phyloP scores from a whole-genome alignment of 768 basidiomycete species.

The Hygrocybe punicea region DNA sequence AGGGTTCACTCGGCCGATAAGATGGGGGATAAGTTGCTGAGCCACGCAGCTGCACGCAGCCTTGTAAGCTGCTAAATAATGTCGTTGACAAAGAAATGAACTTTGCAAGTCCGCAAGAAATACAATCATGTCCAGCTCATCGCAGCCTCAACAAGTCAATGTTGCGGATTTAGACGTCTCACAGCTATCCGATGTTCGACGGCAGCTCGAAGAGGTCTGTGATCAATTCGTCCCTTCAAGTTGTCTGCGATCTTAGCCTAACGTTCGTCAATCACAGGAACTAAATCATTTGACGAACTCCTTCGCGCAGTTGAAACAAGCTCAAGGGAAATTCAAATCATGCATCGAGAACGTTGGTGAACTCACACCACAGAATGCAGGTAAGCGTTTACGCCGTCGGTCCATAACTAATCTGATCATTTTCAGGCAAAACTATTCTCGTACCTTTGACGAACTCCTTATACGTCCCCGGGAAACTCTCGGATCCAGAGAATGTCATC shows the following conservation, averaged over 20 bases:
- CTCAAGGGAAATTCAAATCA: slow-evolving; percentile 86
- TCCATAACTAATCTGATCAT: not conserved
- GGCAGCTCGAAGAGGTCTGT: slow-evolving; percentile 85
- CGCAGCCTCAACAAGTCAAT: slow-evolving; percentile 67
- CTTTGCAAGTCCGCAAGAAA: not conserved
- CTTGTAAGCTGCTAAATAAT: too few relatives aligned
- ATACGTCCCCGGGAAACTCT: slow-evolving; percentile 89
- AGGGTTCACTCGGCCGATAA: not conserved
- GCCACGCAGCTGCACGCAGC: not conserved
- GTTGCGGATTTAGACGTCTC: slow-evolving; percentile 78
- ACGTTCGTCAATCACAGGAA: slow-evolving; percentile 54
- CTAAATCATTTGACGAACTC: slow-evolving; percentile 87
- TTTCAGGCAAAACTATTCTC: slow-evolving; percentile 77
- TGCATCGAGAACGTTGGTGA: slow-evolving; percentile 80
- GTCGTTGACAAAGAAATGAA: too few relatives aligned
- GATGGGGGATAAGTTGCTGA: not conserved
- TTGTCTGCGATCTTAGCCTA: slow-evolving; percentile 1
- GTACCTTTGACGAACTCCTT: slow-evolving; percentile 93
- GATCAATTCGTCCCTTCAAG: not conserved
- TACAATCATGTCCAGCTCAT: slow-evolving; percentile 15
- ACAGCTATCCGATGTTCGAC: slow-evolving; percentile 85
- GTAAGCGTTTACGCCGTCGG: slow-evolving; percentile 27
- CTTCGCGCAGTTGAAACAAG: slow-evolving; percentile 88
- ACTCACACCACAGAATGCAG: slow-evolving; percentile 65
- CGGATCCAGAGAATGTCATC: slow-evolving; percentile 80